These are phyloP conservation scores for Leishmania gerbilli DNA, from an alignment of 208 protist genomes.

Conservation along the genomic window DNA sequence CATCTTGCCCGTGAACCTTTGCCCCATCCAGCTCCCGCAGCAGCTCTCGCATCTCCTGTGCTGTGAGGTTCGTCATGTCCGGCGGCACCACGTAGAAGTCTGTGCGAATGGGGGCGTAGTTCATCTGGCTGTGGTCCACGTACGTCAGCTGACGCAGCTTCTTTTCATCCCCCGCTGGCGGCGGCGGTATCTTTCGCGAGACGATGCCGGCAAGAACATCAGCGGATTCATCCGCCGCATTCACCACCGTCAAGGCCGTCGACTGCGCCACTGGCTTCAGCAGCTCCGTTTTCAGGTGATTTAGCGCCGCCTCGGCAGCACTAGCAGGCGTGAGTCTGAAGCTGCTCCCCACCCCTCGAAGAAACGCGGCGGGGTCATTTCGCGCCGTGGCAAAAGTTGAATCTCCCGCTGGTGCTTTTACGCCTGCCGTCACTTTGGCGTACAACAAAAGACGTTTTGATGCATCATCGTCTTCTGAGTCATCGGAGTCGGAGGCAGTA, in stretches of 20 bases:
- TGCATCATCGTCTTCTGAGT: slow-evolving; percentile 37
- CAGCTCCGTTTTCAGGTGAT: slow-evolving; percentile 52
- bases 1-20: slow-evolving; percentile 46
- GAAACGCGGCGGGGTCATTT: slow-evolving; percentile 4
- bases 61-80: slow-evolving; percentile 63
- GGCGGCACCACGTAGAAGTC: slow-evolving; percentile 86
- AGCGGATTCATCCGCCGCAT: slow-evolving; percentile 72
- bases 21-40: slow-evolving; percentile 82
- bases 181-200: slow-evolving; percentile 57
- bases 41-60: slow-evolving; percentile 61
- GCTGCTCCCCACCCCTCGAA: slow-evolving; percentile 5
- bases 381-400: not conserved
- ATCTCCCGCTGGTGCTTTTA: not conserved
- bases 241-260: slow-evolving; percentile 70
- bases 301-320: slow-evolving; percentile 35
- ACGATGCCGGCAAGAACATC: slow-evolving; percentile 50
- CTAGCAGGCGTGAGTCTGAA: not conserved
- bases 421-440: slow-evolving; percentile 40
- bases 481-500: slow-evolving; percentile 22
- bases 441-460: slow-evolving; percentile 51
- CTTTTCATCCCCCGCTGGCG: slow-evolving; percentile 52
- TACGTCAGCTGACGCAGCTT: slow-evolving; percentile 75
- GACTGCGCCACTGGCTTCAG: slow-evolving; percentile 51
- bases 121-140: slow-evolving; percentile 65
- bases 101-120: slow-evolving; percentile 67